Base-by-base conservation (phyloP, 202 grass and related monocot species). In the Schoenoplectus tabernaemontani region DNA sequence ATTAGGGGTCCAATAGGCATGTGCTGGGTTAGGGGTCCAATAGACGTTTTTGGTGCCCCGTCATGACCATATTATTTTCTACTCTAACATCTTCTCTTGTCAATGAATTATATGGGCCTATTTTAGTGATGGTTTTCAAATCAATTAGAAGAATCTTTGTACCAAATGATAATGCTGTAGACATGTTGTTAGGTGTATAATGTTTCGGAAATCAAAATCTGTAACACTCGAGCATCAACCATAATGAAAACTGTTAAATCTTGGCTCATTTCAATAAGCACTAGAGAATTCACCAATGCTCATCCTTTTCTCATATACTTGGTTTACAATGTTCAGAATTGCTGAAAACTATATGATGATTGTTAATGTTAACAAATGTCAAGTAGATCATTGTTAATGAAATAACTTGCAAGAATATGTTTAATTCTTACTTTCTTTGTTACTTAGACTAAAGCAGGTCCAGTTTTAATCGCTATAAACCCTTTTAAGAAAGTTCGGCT, bases 381-480 rank as follows among this genome's bases (percentile, higher is more conserved):
- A 47, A 26, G 67, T 71, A 47, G n/a, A n/a, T n/a, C 42, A 71
- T 71, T 71, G 22, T 71, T 26, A 19, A 69, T 88, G 69, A 53
- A 47, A 74, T 82, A 3, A 34, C 67, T 16, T 48, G 2, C 7
- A 81, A 87, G 53, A 85, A 56, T 85, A n/a, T n/a, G 36, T 53
- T 39, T 84, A 59, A 72, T 82, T 3, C 60, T 82, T 76, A 16
- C 13, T 8, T 59, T 38, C 4, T 57, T 42, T 84, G 34, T 77
- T 79, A 63, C 15, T 84, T 85, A 98, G 95, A 98, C 95, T 86
- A 98, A 93, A 98, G 95, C 95, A 90, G 91, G 91, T 33, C 91
- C 95, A 83, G 88, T 98, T 92, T 90, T 98, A 82, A 86, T 98
- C 69, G 95, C 95, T 64, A 81, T 98, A 41, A 98, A 98, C 51